Conservation (phyloP, 176 grass and related monocot species). For the Cenchrus americanus region DNA sequence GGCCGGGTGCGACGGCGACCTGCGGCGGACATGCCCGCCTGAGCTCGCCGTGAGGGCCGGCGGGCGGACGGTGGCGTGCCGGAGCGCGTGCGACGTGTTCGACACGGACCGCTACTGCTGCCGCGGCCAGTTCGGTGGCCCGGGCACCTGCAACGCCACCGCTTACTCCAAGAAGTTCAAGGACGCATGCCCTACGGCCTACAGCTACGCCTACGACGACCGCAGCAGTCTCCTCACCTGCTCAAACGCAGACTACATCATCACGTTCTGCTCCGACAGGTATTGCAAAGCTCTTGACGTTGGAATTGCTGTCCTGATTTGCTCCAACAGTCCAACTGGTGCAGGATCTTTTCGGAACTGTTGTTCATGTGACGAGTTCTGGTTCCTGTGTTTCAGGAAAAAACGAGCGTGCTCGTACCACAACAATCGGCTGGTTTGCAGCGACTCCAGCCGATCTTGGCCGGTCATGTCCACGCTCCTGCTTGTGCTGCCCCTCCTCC, state of each 20-base stretch:
- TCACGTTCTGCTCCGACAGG: constrained; percentile 79
- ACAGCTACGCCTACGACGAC: constrained; percentile 95
- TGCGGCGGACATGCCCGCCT: constrained; percentile 56
- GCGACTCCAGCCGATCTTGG: constrained; percentile 2
- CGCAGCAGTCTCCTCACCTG: constrained; percentile 72
- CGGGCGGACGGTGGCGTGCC: constrained; percentile 62
- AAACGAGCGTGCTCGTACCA: constrained; percentile 64
- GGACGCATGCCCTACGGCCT: constrained; percentile 64
- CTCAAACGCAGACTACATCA: constrained; percentile 60
- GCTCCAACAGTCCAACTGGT: no score
- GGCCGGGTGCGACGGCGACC: constrained; percentile 69
- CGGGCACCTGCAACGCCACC: constrained; percentile 61
- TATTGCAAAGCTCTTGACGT: neutral
- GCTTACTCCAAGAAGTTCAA: constrained; percentile 82
- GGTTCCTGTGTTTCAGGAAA: constrained; percentile 23
- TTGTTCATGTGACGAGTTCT: no score
- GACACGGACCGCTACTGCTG: constrained; percentile 82
- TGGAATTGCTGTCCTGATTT: no score
- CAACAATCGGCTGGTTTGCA: constrained; percentile 64
- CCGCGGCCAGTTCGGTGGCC: constrained; percentile 51
- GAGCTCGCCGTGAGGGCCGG: constrained; percentile 57
- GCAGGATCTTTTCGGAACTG: no score
- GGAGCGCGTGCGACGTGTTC: constrained; percentile 87
- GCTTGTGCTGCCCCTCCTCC: constrained; percentile 37
- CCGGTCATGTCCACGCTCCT: constrained; percentile 29